Conservation (phyloP, 768 basidiomycete species). For the Mycena indigotica region DNA sequence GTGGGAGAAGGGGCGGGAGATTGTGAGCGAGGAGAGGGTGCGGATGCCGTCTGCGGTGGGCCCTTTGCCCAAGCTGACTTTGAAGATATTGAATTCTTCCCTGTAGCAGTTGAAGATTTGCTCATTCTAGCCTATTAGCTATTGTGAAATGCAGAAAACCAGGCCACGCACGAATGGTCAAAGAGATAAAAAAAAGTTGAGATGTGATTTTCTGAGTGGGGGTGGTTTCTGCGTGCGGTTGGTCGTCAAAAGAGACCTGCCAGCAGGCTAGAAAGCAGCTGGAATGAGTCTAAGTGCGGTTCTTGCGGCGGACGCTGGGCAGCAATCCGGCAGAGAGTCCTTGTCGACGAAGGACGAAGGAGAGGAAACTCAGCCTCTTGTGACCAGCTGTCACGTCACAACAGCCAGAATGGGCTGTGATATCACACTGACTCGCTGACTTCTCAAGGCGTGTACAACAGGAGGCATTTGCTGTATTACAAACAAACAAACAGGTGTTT, state of each 20-base stretch:
- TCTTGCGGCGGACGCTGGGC: slow-evolving; percentile 38
- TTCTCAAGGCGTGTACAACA: no score
- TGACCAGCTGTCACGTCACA: not conserved
- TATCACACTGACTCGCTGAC: not conserved
- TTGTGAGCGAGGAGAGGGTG: slow-evolving; percentile 72
- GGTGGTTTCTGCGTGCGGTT: slow-evolving; percentile 64
- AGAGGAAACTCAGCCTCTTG: not conserved
- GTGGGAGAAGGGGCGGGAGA: slow-evolving; percentile 66
- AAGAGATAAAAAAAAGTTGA: slow-evolving; percentile 39
- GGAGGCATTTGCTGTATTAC: no score
- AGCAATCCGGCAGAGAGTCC: slow-evolving; percentile 34
- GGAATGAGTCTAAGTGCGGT: slow-evolving; percentile 48
- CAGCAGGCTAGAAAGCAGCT: slow-evolving; percentile 80
- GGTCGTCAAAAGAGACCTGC: slow-evolving; percentile 90
- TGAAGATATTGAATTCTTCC: slow-evolving; percentile 74
- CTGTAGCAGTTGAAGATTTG: slow-evolving; percentile 80
- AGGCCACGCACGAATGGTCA: slow-evolving; percentile 44
- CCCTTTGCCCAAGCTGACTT: slow-evolving; percentile 92
- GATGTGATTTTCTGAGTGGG: slow-evolving; percentile 50
- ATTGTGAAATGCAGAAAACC: no score
- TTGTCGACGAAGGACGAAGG: slow-evolving; percentile 8
- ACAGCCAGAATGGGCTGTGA: not conserved
- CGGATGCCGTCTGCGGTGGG: slow-evolving; percentile 68
- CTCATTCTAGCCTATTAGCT: slow-evolving; percentile 97
- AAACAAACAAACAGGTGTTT: not conserved